Evolutionary conservation across 768 basidiomycete genomes (phyloP), one percentile per base, ranked within the genome.

Genomic region (Rhodotorula babjevae): DNA sequence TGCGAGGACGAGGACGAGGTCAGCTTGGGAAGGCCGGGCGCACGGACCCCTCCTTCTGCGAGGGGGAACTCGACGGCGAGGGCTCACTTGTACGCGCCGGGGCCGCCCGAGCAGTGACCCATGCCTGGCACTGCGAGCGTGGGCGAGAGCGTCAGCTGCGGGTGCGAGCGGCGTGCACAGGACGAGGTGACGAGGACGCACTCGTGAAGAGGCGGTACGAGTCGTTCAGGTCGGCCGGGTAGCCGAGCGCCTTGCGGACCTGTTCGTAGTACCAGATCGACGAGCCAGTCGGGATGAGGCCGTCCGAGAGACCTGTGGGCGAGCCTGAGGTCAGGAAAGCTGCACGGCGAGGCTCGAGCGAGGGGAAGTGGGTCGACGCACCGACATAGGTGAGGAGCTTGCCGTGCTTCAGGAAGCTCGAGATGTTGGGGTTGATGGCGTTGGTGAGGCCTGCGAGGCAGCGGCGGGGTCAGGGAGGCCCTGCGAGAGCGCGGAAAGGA

Each of bases 341-440:
- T n/a, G n/a, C n/a, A n/a, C 36, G 36, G 36, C 36, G 5, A 49
- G 49, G 49, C 19, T 49, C 19, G 49, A 53, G 27, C 27, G 8
- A 14, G 52, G 3, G 12, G 5, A 5, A 55, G 10, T 29, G 19
- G 68, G 27, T 11, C 25, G 14, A 29, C 53, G 5, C 16, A 55
- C 53, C 60, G 19, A 73, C 72, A 58, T 71, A 72, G 1, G 69
- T 66, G 0, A 74, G 27, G 3, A 69, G 31, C 56, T 73, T 73
- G 15, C 76, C 76, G 14, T 57, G 58, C 57, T 66, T 63, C 33
- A 77, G 66, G 69, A 74, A 77, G 3, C 61, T 47, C 44, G 15
- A 4, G n/a, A 77, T 68, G 64, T 77, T 33, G 10, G 59, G 55
- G 25, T 74, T 44, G 21, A 36, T 49, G 12, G 76, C 76, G 49